These are phyloP conservation scores for Colletotrichum ledebouriae DNA, from an alignment of 2,329 filamentous ascomycete genomes.

Conservation along the genomic window DNA sequence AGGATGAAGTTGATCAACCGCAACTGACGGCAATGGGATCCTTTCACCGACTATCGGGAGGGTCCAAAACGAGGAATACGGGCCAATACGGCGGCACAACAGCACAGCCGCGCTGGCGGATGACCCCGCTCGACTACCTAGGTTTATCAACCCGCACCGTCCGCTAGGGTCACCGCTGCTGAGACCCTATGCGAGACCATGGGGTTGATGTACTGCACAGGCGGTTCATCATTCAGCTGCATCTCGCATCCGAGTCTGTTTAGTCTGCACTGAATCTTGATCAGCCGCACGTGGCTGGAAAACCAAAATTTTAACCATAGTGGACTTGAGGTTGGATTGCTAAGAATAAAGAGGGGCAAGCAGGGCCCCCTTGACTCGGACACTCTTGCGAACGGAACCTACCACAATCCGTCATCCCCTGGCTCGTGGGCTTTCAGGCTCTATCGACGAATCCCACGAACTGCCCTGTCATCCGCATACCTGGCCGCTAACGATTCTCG, in stretches of 20 bases:
- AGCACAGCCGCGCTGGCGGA: conserved; percentile 1
- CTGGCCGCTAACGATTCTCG: background rate
- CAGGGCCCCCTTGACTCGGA: conserved; percentile 29
- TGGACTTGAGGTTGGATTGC: conserved; percentile 24
- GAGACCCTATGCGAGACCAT: conserved; percentile 21
- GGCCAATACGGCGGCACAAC: too few relatives aligned
- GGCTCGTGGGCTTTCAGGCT: conserved; percentile 29
- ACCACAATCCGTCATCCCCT: conserved; percentile 25
- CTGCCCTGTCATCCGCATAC: conserved; percentile 29
- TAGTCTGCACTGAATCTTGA: conserved; percentile 18
- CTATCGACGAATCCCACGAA: conserved; percentile 22
- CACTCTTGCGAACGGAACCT: conserved; percentile 38
- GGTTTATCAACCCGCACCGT: conserved; percentile 6
- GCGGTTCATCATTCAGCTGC: conserved; percentile 4
- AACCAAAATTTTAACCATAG: conserved; percentile 1
- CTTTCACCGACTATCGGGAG: conserved; percentile 1
- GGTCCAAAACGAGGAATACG: conserved; percentile 1
- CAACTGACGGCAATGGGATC: background rate
- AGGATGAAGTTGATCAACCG: conserved; percentile 4
- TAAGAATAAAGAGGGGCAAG: conserved; percentile 23
- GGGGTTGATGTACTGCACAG: conserved; percentile 20
- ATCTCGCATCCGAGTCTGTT: conserved; percentile 14
- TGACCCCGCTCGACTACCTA: conserved; percentile 25
- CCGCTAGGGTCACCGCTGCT: conserved; percentile 27
- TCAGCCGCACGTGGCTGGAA: conserved; percentile 18